Conservation (phyloP, 371 early-diverging fungal species). For the Batrachochytrium dendrobatidis region DNA sequence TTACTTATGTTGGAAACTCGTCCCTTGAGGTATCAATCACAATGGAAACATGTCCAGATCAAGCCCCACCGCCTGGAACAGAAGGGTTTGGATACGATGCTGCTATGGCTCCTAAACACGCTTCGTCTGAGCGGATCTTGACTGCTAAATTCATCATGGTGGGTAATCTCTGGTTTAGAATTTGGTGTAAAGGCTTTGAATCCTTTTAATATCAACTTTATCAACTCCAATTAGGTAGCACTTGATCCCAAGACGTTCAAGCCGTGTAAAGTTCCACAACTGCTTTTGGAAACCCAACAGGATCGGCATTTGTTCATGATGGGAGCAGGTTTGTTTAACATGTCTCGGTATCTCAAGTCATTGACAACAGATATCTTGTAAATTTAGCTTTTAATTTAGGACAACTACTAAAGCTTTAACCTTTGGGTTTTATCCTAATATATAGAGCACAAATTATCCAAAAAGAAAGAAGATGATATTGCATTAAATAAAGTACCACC, state of each 20-base stretch:
- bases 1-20: constrained; percentile 70
- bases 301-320: constrained; percentile 65
- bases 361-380: no score
- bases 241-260: constrained; percentile 64
- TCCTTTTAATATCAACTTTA: no score
- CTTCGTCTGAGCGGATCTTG: constrained; percentile 35
- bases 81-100: constrained; percentile 9
- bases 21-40: constrained; percentile 86
- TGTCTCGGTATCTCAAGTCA: no score
- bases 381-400: no score
- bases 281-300: constrained; percentile 60
- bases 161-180: not conserved
- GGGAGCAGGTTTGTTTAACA: constrained; percentile 54
- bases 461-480: constrained; percentile 46
- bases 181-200: no score
- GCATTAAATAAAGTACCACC: constrained; percentile 68
- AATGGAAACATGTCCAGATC: constrained; percentile 49
- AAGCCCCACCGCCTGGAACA: constrained; percentile 3
- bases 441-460: constrained; percentile 26
- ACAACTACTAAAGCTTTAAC: no score
- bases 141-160: constrained; percentile 89
- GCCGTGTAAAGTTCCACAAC: constrained; percentile 63
- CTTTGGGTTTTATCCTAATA: no score
- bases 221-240: constrained; percentile 41
- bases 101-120: not conserved